phyloP scores from a whole-genome alignment of 2,329 filamentous ascomycete species.

The Taxawa tesnikishii region DNA sequence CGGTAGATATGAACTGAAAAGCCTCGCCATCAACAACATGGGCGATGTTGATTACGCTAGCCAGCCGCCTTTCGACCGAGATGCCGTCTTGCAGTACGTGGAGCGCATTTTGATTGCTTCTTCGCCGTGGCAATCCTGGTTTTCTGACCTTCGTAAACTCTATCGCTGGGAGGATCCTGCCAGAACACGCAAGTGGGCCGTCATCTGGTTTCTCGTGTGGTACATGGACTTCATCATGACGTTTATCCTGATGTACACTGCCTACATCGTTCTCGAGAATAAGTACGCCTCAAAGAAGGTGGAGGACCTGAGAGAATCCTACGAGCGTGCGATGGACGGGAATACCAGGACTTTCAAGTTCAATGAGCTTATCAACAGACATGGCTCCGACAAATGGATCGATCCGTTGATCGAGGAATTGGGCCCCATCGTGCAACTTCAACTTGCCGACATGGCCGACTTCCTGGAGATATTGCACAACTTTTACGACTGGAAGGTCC shows the following conservation, averaged over 20 bases:
- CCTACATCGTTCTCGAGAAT: slow-evolving; percentile 21
- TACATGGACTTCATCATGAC: slow-evolving; percentile 23
- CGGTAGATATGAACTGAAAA: slow-evolving; percentile 1
- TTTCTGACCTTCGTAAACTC: slow-evolving; percentile 21
- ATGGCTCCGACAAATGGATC: slow-evolving; percentile 24
- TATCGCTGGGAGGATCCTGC: slow-evolving; percentile 27
- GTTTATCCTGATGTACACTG: slow-evolving; percentile 21
- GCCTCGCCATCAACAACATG: slow-evolving; percentile 10
- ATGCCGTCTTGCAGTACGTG: slow-evolving; percentile 20
- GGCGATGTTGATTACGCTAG: slow-evolving; percentile 20
- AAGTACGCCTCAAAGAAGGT: slow-evolving; percentile 16
- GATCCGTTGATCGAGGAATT: slow-evolving; percentile 23
- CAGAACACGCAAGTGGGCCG: slow-evolving; percentile 23
- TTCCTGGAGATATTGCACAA: slow-evolving; percentile 23
- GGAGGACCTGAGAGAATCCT: slow-evolving; percentile 20
- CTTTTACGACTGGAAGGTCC: slow-evolving; percentile 25
- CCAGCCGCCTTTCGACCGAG: slow-evolving; percentile 22
- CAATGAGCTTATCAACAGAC: slow-evolving; percentile 23
- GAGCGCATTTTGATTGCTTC: slow-evolving; percentile 28
- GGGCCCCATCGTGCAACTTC: slow-evolving; percentile 24
- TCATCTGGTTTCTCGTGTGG: slow-evolving; percentile 23
- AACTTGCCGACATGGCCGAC: slow-evolving; percentile 24
- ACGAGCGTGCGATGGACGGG: slow-evolving; percentile 19
- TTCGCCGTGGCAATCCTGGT: slow-evolving; percentile 26
- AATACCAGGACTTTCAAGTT: slow-evolving; percentile 18